Base-by-base conservation (phyloP, 768 basidiomycete species). In the Phlebiopsis gigantea region DNA sequence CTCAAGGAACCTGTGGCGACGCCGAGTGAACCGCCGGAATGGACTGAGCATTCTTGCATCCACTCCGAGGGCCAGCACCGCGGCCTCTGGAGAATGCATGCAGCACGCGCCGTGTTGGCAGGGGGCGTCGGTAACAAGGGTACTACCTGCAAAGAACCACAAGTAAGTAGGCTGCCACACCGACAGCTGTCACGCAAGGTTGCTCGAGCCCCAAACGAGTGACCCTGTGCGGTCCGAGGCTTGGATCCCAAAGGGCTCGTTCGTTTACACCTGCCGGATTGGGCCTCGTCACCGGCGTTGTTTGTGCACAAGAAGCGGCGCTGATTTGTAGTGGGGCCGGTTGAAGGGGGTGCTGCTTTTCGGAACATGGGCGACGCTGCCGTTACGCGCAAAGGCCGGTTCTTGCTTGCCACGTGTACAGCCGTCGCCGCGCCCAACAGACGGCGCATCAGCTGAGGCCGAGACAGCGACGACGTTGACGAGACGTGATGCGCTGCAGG, bases 251-350 rank as follows among this genome's bases (percentile, higher is more conserved):
- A 51, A 22, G 21, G 29, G 50, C 17, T 21, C 34, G 39, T 39
- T 51, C 34, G 19, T 51, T 51, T 51, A 51, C 34, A 51, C 50
- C n/a, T 51, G 30, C 50, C 50, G 17, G 31, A 51, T 51, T 51
- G 31, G 14, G 50, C 19, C 34, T 9, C 31, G 22, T 51, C 29
- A 2, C 47, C 26, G 47, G 47, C 29, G 29, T 48, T 48, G 28
- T 48, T 25, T 29, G 47, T n/a, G 28, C 24, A 29, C 26, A 30
- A 30, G 12, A 39, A 17, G 34, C 34, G 34, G 34, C 34, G 34
- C 17, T 39, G 17, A 39, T 39, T 39, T n/a, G n/a, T n/a, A n/a
- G n/a, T n/a, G n/a, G 34, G 34, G 34, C 34, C 34, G 12, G 17
- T 17, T 39, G 34, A n/a, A n/a, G n/a, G n/a, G n/a, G 12, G 12